phyloP scores from a whole-genome alignment of 2,329 filamentous ascomycete species.

The Cladosporium sp. region DNA sequence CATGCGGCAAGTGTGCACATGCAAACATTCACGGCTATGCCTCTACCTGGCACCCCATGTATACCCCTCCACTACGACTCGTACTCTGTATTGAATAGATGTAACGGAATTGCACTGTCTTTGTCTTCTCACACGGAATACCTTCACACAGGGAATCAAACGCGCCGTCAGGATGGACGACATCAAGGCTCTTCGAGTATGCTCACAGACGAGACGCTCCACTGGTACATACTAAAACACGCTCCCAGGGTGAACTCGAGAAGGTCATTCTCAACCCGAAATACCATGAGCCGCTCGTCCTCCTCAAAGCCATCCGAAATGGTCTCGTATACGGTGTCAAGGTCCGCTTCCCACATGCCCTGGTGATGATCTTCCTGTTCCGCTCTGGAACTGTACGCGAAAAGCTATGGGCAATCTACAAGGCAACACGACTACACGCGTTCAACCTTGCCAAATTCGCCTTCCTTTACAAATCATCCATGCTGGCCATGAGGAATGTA shows the following conservation, averaged over 20 bases:
- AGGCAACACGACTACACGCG: constrained; percentile 85
- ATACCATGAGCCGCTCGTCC: constrained; percentile 77
- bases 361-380: constrained; percentile 98
- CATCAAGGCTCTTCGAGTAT: constrained; percentile 9
- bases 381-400: constrained; percentile 76
- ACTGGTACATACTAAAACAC: not conserved
- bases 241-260: constrained; percentile 50
- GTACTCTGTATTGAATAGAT: not conserved
- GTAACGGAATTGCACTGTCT: not conserved
- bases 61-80: not conserved
- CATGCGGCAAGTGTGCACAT: constrained; percentile 5
- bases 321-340: constrained; percentile 95
- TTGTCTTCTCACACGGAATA: not conserved
- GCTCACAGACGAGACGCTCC: too few relatives aligned
- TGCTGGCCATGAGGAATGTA: constrained; percentile 63
- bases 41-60: not conserved
- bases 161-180: constrained; percentile 10
- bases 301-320: constrained; percentile 93
- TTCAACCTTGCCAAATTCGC: constrained; percentile 89
- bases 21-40: constrained; percentile 8
- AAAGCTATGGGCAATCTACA: constrained; percentile 72
- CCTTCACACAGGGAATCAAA: not conserved
- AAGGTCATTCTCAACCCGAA: constrained; percentile 74
- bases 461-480: constrained; percentile 78
- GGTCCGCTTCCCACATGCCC: constrained; percentile 94